A percentile compares a stretch with the other conserved stretches of the same genome.
Evolutionary conservation across 768 basidiomycete species (phyloP).

Genomic region (Suillus plorans): DNA sequence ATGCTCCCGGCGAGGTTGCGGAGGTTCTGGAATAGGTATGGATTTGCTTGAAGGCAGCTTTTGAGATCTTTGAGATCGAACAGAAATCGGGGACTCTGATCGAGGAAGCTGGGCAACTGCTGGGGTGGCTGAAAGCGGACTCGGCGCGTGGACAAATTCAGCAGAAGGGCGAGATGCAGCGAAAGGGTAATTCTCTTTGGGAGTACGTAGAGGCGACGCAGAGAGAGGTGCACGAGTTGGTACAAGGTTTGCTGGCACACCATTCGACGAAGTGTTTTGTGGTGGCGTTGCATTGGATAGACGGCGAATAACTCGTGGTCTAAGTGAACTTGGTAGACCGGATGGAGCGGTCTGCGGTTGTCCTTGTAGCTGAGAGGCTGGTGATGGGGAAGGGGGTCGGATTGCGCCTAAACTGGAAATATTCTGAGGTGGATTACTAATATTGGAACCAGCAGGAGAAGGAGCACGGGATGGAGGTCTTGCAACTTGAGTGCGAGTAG

Average conservation of each 20-base stretch:
- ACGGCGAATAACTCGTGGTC: constrained; percentile 37
- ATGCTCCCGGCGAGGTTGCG: constrained; percentile 49
- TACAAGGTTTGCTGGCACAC: constrained; percentile 25
- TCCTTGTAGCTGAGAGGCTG: constrained; percentile 20
- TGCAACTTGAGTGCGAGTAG: constrained; percentile 25
- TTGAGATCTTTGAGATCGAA: constrained; percentile 17
- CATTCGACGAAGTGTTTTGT: constrained; percentile 24
- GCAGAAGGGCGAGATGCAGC: constrained; percentile 17
- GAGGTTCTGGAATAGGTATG: constrained; percentile 32
- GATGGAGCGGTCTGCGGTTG: constrained; percentile 20
- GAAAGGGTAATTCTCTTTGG: constrained; percentile 11
- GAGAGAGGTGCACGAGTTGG: constrained; percentile 22
- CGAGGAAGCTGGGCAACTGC: constrained; percentile 16
- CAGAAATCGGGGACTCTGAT: constrained; percentile 16
- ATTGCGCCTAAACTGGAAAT: constrained; percentile 14
- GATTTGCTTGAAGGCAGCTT: constrained; percentile 28
- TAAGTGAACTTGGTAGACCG: constrained; percentile 30
- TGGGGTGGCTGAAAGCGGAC: constrained; percentile 16
- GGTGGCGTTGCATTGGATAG: constrained; percentile 45
- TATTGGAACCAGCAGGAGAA: constrained; percentile 38
- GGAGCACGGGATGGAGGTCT: constrained; percentile 36
- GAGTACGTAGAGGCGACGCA: constrained; percentile 24
- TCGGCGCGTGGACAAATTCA: constrained; percentile 20
- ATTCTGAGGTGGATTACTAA: constrained; percentile 24
- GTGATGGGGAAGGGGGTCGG: constrained; percentile 19